A percentile compares a stretch with the other conserved stretches of the same genome.
These are phyloP conservation scores for Gracilaria gracilis DNA, from an alignment of 23 red algal species.

Conservation along the genomic window DNA sequence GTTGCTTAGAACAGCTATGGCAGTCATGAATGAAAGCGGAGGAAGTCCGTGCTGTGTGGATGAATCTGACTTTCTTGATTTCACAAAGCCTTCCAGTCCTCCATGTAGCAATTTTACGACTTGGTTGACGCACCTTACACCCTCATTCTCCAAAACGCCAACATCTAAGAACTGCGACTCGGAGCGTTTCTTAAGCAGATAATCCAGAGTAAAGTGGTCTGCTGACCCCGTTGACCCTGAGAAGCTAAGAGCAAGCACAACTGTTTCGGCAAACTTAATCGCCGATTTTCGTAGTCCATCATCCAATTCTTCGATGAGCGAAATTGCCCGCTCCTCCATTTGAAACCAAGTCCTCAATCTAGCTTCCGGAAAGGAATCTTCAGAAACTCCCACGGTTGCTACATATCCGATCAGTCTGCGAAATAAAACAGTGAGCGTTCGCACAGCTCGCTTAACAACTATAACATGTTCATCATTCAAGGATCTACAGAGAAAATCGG, in stretches of 20 bases:
- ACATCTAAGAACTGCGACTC: constrained; percentile 39
- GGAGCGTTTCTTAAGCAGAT: constrained; percentile 47
- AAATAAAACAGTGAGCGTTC: constrained; percentile 61
- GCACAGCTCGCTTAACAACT: constrained; percentile 54
- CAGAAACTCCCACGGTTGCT: constrained; percentile 38
- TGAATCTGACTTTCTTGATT: background rate
- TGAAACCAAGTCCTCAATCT: constrained; percentile 51
- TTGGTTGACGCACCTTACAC: constrained; percentile 52
- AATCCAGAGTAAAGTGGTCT: constrained; percentile 78
- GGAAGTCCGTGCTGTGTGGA: constrained; percentile 49
- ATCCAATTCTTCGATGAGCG: constrained; percentile 46
- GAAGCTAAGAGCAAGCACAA: constrained; percentile 63
- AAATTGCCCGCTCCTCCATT: constrained; percentile 59
- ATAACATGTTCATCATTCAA: constrained; percentile 60
- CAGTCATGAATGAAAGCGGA: constrained; percentile 70
- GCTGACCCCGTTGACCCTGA: constrained; percentile 53
- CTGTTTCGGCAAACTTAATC: constrained; percentile 74
- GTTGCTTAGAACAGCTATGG: constrained; percentile 69
- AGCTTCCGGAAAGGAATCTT: constrained; percentile 45
- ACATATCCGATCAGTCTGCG: constrained; percentile 66
- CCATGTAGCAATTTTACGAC: constrained; percentile 46
- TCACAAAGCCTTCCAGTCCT: constrained; percentile 54
- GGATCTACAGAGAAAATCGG: constrained; percentile 35
- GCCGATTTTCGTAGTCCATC: constrained; percentile 57
- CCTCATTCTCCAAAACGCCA: constrained; percentile 37